Evolutionary conservation across 176 grass and related monocot species (phyloP).

Genomic region (Ensete ventricosum): DNA sequence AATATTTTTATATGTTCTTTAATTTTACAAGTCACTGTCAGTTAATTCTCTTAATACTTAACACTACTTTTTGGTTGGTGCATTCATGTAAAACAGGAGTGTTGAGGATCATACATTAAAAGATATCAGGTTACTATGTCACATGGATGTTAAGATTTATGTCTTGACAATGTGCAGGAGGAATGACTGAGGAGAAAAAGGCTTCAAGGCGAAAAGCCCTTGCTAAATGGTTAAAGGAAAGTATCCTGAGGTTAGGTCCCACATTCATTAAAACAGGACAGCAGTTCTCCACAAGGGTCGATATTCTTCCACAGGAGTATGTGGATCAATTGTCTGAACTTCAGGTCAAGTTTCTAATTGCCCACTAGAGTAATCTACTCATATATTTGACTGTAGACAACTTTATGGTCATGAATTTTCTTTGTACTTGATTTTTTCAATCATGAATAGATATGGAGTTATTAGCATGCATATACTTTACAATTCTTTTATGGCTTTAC

Average conservation of each 20-base stretch:
- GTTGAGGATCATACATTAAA: background rate
- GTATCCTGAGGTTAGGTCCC: constrained; percentile 89
- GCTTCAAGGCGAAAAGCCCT: constrained; percentile 60
- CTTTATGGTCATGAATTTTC: background rate
- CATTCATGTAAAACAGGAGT: background rate
- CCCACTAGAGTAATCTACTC: constrained; percentile 2
- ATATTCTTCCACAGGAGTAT: constrained; percentile 97
- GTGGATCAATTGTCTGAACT: constrained; percentile 94
- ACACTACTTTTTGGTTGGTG: background rate
- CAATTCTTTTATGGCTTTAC: background rate
- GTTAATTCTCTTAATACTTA: no score
- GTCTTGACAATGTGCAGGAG: constrained; percentile 37
- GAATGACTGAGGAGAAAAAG: constrained; percentile 83
- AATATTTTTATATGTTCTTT: no score
- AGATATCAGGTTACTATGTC: background rate
- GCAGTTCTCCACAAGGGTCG: constrained; percentile 95
- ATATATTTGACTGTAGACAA: background rate
- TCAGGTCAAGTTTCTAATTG: constrained; percentile 47
- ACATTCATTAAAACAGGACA: constrained; percentile 99
- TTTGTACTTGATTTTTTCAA: background rate
- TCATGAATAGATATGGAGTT: background rate
- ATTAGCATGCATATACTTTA: background rate
- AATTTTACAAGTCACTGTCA: no score
- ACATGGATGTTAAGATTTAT: background rate
- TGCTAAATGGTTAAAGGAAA: constrained; percentile 94